Conservation (phyloP, 805 yeast species). For the Pichia paraexigua region DNA sequence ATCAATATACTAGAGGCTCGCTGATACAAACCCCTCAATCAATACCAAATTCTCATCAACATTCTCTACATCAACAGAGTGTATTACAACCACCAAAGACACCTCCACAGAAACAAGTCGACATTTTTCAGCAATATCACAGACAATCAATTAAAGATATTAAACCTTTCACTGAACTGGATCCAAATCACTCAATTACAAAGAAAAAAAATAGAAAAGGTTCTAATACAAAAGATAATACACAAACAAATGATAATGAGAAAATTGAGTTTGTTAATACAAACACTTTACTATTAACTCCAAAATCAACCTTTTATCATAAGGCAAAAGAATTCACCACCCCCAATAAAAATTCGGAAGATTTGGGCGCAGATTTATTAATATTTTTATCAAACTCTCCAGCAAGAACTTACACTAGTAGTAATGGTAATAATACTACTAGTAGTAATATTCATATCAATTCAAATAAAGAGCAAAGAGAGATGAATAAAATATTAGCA, state of each 20-base stretch:
- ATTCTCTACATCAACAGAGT: slow-evolving; percentile 8
- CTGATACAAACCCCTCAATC: slow-evolving; percentile 15
- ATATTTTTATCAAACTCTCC: slow-evolving; percentile 83
- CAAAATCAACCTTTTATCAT: slow-evolving; percentile 18
- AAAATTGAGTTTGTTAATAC: slow-evolving; percentile 1
- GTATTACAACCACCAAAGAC: slow-evolving; percentile 24
- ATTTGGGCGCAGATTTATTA: slow-evolving; percentile 75
- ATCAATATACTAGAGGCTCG: slow-evolving; percentile 11
- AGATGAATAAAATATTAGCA: slow-evolving; percentile 1
- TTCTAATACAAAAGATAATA: slow-evolving; percentile 7
- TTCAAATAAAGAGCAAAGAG: slow-evolving; percentile 8
- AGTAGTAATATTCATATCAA: slow-evolving; percentile 3
- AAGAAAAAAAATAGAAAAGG: background rate
- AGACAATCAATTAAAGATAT: background rate
- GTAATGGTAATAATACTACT: slow-evolving; percentile 8
- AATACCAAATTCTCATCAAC: slow-evolving; percentile 9
- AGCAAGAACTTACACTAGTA: slow-evolving; percentile 18
- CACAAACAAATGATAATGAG: slow-evolving; percentile 11
- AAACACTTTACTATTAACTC: slow-evolving; percentile 25
- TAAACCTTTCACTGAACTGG: background rate
- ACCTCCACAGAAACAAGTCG: slow-evolving; percentile 20
- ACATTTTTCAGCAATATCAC: background rate
- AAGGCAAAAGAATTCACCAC: slow-evolving; percentile 21
- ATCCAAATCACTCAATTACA: background rate
- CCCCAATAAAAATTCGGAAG: slow-evolving; percentile 23